Evolutionary conservation across 1,284 basidiomycete genomes (phyloP).

Genomic region (Boletellus dicymbophilus): DNA sequence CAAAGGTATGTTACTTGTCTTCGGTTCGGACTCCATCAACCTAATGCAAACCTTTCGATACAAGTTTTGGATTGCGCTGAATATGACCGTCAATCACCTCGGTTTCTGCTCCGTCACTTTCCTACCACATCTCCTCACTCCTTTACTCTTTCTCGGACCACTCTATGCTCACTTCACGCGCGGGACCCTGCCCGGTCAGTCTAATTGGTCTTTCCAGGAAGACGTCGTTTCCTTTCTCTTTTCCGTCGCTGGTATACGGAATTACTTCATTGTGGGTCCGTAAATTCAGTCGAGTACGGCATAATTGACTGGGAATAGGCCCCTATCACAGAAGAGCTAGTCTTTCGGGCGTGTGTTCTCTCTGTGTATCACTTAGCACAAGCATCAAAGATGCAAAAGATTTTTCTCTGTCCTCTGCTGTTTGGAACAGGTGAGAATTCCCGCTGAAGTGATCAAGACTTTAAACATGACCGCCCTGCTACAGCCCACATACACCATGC

Average conservation of each 20-base stretch:
- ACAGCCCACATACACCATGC: conserved; percentile 92
- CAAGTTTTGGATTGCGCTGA: conserved; percentile 17
- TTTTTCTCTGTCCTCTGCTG: conserved; percentile 82
- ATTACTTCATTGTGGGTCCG: conserved; percentile 73
- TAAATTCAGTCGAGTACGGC: background rate
- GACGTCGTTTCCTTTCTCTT: conserved; percentile 45
- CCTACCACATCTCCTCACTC: conserved; percentile 69
- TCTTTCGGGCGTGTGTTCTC: conserved; percentile 88
- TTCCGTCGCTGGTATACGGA: conserved; percentile 66
- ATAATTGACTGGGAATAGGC: conserved; percentile 50
- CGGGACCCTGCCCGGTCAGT: conserved; percentile 62
- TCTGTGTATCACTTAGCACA: conserved; percentile 71
- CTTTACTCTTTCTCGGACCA: conserved; percentile 83
- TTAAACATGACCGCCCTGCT: conserved; percentile 10
- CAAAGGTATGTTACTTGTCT: conserved; percentile 31
- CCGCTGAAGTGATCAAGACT: background rate
- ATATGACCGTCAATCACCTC: conserved; percentile 16
- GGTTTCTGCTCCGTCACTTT: conserved; percentile 31
- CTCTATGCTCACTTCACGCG: conserved; percentile 67
- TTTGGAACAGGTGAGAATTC: conserved; percentile 79
- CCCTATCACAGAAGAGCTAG: conserved; percentile 91
- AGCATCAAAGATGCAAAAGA: conserved; percentile 55
- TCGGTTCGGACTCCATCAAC: background rate
- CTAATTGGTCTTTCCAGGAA: conserved; percentile 45
- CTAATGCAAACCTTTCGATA: too few relatives aligned